Evolutionary conservation across 1,284 basidiomycete species (phyloP).

Genomic region (Tremellales sp.): DNA sequence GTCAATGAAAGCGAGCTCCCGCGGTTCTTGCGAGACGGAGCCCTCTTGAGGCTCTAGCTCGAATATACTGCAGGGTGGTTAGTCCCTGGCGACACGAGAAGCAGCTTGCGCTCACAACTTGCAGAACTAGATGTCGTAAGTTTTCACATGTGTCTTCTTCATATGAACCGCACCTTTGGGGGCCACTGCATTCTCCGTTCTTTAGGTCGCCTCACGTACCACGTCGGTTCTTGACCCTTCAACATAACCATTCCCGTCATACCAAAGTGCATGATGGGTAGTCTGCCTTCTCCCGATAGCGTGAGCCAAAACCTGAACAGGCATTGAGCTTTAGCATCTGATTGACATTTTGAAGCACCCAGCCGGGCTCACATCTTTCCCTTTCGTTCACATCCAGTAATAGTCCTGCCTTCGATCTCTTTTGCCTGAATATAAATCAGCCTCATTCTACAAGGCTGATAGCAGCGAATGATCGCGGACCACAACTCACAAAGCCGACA

Average conservation of each 20-base stretch:
- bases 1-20: constrained; percentile 45
- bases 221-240: constrained; percentile 59
- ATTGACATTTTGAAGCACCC: background rate
- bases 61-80: constrained; percentile 48
- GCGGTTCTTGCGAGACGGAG: constrained; percentile 25
- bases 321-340: background rate
- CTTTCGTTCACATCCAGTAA: constrained; percentile 62
- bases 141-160: background rate
- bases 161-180: constrained; percentile 60
- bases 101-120: constrained; percentile 35
- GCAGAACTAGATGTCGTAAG: constrained; percentile 25
- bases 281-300: constrained; percentile 60
- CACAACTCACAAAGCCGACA: constrained; percentile 60
- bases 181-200: constrained; percentile 63
- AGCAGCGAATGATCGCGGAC: background rate
- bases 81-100: too few species aligned
- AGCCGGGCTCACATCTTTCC: constrained; percentile 58
- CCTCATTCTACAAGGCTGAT: background rate
- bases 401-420: constrained; percentile 59
- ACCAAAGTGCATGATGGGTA: constrained; percentile 73
- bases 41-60: constrained; percentile 36
- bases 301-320: constrained; percentile 61
- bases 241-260: constrained; percentile 78
- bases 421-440: constrained; percentile 51
- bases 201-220: constrained; percentile 61